A percentile compares a stretch with the other conserved stretches of the same genome.
Conservation (phyloP, 2,329 filamentous ascomycete species). For the Arthrobotrys entomopaga region DNA sequence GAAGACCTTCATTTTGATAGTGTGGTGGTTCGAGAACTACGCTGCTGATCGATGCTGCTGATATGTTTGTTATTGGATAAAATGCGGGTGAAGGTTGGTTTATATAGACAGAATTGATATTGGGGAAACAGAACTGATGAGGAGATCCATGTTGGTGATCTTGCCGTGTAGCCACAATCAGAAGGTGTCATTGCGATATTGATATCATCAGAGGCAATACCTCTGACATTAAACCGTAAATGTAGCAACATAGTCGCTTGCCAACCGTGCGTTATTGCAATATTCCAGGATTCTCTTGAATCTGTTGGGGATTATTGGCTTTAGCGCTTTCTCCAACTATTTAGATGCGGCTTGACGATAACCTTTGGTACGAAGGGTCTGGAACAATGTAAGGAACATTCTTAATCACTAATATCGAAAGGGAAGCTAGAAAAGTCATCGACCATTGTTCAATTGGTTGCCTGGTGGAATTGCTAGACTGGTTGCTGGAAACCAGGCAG, state of each 20-base stretch:
- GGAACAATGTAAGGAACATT: background rate
- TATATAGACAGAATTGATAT: background rate
- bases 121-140: background rate
- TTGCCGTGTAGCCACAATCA: background rate
- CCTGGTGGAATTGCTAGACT: background rate
- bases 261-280: background rate
- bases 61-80: background rate
- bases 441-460: background rate
- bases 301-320: background rate
- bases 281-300: background rate
- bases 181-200: background rate
- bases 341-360: background rate
- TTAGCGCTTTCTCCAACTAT: background rate
- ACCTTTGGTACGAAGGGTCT: background rate
- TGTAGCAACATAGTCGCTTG: background rate
- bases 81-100: background rate
- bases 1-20: constrained; percentile 8
- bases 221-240: background rate
- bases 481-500: constrained; percentile 2
- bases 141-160: background rate
- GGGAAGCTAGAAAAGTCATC: background rate
- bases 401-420: background rate
- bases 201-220: background rate
- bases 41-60: background rate
- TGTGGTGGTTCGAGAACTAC: background rate